Evolutionary conservation across 2,329 filamentous ascomycete species (phyloP).

Genomic region (Arthroderma sp.): DNA sequence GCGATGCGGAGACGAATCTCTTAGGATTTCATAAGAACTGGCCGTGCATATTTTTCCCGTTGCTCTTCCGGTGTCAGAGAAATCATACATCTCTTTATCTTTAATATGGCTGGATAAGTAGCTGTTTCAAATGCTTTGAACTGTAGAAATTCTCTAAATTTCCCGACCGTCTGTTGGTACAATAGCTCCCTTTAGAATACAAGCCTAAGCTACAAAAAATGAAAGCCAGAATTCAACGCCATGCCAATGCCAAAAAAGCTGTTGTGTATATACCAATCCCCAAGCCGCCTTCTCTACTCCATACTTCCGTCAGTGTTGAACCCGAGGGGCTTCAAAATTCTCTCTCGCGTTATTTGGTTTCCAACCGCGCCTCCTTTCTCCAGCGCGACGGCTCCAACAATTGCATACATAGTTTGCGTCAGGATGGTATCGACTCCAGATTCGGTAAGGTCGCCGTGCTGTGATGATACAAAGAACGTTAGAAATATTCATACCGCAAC

Average conservation of each 20-base stretch:
- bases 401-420: slow-evolving; percentile 65
- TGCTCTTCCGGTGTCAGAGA: slow-evolving; percentile 79
- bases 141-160: too few species aligned
- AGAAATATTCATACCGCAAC: slow-evolving; percentile 1
- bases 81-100: slow-evolving; percentile 47
- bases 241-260: slow-evolving; percentile 9
- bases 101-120: neutral
- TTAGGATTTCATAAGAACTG: slow-evolving; percentile 59
- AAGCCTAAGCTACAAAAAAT: slow-evolving; percentile 1
- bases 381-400: slow-evolving; percentile 79
- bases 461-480: neutral
- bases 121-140: too few species aligned
- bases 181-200: slow-evolving; percentile 1
- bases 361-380: slow-evolving; percentile 73
- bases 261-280: neutral
- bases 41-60: slow-evolving; percentile 50
- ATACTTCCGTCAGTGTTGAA: slow-evolving; percentile 19
- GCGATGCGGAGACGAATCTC: slow-evolving; percentile 44
- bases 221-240: slow-evolving; percentile 6
- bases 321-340: slow-evolving; percentile 49
- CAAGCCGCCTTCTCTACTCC: neutral
- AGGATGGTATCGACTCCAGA: slow-evolving; percentile 68
- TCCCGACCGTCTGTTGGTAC: slow-evolving; percentile 1
- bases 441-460: slow-evolving; percentile 53
- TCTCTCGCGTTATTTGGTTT: slow-evolving; percentile 59